These are phyloP conservation scores for Boletus reticulatus DNA, from an alignment of 768 basidiomycete genomes.

Conservation along the genomic window DNA sequence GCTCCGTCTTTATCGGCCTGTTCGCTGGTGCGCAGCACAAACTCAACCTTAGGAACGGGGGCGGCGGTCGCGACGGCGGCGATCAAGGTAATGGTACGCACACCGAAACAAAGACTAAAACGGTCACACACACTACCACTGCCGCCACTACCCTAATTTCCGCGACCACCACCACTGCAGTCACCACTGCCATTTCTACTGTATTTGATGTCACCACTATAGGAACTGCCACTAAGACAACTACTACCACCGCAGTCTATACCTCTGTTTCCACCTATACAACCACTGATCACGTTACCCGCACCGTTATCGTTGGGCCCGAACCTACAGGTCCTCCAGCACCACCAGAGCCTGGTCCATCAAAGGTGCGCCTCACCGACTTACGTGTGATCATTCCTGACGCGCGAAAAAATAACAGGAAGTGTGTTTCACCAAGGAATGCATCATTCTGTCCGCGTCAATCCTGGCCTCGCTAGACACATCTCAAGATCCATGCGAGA, in stretches of 20 bases:
- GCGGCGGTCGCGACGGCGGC: slow-evolving; percentile 22
- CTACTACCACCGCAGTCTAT: slow-evolving; percentile 37
- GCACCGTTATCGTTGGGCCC: slow-evolving; percentile 41
- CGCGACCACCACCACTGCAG: slow-evolving; percentile 35
- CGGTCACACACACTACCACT: slow-evolving; percentile 32
- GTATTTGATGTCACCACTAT: slow-evolving; percentile 36
- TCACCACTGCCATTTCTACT: slow-evolving; percentile 32
- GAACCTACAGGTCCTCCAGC: slow-evolving; percentile 44
- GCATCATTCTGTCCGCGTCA: slow-evolving; percentile 78
- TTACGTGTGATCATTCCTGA: background rate
- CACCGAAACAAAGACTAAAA: slow-evolving; percentile 32
- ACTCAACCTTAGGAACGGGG: slow-evolving; percentile 50
- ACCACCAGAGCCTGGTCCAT: slow-evolving; percentile 55
- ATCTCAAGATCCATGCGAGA: slow-evolving; percentile 88
- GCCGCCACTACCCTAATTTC: slow-evolving; percentile 29
- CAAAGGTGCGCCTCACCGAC: slow-evolving; percentile 40
- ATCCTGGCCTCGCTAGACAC: slow-evolving; percentile 81
- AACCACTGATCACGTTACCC: slow-evolving; percentile 35
- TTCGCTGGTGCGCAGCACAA: slow-evolving; percentile 88
- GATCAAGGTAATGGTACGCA: slow-evolving; percentile 34
- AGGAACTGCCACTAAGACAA: slow-evolving; percentile 39
- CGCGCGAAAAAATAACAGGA: slow-evolving; percentile 38
- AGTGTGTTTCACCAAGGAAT: slow-evolving; percentile 72
- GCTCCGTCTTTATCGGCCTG: slow-evolving; percentile 87
- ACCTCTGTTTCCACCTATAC: slow-evolving; percentile 39